Percentiles rank a stretch among this genome's conserved stretches.
phyloP scores from a whole-genome alignment of 345 rosid genomes.

The Eucalyptus marginata region DNA sequence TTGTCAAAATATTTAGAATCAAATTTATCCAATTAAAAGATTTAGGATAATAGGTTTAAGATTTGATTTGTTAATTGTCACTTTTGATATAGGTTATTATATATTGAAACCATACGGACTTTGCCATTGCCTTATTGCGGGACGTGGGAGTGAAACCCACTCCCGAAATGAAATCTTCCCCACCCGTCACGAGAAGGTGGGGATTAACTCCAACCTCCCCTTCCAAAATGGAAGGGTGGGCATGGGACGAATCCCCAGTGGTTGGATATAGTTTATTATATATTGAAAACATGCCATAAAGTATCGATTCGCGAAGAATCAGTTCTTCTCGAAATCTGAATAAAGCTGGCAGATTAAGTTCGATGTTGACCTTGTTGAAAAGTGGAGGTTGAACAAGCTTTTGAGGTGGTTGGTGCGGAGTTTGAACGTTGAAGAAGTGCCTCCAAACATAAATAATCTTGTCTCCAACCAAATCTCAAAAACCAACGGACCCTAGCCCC shows the following conservation, averaged over 20 bases:
- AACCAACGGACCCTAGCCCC: slow-evolving; percentile 22
- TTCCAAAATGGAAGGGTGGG: too few species aligned
- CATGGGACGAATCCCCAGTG: too few species aligned
- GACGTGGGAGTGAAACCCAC: too few species aligned
- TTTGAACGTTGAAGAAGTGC: not conserved
- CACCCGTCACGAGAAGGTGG: too few species aligned
- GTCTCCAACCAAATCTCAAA: not conserved
- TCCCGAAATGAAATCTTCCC: too few species aligned
- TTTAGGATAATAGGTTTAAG: fast-evolving
- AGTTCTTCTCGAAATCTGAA: not conserved
- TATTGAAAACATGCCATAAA: not conserved
- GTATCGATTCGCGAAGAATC: not conserved
- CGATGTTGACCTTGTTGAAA: not conserved
- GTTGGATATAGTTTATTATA: not conserved
- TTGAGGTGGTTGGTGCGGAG: not conserved
- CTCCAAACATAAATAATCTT: not conserved
- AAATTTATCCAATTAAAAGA: fast-evolving
- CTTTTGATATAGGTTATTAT: not conserved
- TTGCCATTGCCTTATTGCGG: too few species aligned
- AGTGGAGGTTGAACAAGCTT: not conserved
- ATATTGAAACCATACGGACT: too few species aligned
- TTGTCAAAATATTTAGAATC: fast-evolving
- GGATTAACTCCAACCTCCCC: too few species aligned
- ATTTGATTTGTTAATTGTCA: not conserved
- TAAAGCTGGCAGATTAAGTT: not conserved